Conservation (phyloP, 768 basidiomycete species). For the Paxillus ammoniavirescens region DNA sequence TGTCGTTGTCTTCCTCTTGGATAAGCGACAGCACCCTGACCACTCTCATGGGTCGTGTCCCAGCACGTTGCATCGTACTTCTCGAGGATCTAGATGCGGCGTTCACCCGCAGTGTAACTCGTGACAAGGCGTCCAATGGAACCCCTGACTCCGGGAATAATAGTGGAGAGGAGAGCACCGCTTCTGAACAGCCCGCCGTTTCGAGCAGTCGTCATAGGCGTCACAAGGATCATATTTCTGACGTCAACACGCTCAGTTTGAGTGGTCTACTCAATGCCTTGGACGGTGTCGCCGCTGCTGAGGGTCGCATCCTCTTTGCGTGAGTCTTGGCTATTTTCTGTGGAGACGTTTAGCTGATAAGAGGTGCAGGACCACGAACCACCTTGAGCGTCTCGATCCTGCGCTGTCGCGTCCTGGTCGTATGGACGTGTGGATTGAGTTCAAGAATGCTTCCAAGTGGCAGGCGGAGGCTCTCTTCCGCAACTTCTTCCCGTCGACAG, state of each 20-base stretch:
- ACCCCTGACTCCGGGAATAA: slow-evolving; percentile 37
- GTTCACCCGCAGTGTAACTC: slow-evolving; percentile 71
- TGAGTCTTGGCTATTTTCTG: slow-evolving; percentile 39
- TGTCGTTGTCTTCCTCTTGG: slow-evolving; percentile 84
- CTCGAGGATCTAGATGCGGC: slow-evolving; percentile 92
- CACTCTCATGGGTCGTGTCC: slow-evolving; percentile 84
- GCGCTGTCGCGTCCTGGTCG: slow-evolving; percentile 90
- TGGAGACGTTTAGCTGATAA: neutral
- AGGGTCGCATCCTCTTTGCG: slow-evolving; percentile 89
- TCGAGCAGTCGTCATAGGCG: slow-evolving; percentile 43
- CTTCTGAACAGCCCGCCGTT: slow-evolving; percentile 27
- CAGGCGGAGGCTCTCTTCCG: slow-evolving; percentile 86
- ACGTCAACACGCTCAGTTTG: slow-evolving; percentile 77
- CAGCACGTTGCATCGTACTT: slow-evolving; percentile 80
- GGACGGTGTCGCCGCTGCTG: slow-evolving; percentile 84
- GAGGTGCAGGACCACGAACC: slow-evolving; percentile 73
- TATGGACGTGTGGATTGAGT: slow-evolving; percentile 92
- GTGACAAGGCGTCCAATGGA: slow-evolving; percentile 55
- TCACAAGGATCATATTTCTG: slow-evolving; percentile 60
- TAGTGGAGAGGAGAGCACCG: slow-evolving; percentile 32
- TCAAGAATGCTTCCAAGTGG: slow-evolving; percentile 82
- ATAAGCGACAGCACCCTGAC: slow-evolving; percentile 85
- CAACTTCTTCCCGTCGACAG: slow-evolving; percentile 85
- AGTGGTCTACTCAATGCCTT: slow-evolving; percentile 83
- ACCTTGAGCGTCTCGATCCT: slow-evolving; percentile 86